Evolutionary conservation across 1,139 yeast species (phyloP), one percentile per base, ranked within the genome.

Genomic region (Lodderomyces metapsilosis): DNA sequence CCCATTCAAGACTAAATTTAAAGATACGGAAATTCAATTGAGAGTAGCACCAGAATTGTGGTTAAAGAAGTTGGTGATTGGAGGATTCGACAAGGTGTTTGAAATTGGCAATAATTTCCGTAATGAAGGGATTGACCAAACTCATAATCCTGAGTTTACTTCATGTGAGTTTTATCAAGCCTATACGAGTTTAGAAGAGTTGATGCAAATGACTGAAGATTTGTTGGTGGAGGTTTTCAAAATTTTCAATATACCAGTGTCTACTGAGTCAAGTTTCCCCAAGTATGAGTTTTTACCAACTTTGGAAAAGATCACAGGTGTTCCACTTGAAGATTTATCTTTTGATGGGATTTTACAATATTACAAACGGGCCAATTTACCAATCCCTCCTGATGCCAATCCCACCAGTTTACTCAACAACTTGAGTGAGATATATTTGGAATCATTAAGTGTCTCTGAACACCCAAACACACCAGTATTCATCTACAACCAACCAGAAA

Each of bases 91-190:
- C 49, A 79, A 76, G 51, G 82, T 92, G 5, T 92, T 80, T 62
- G 98, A 92, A 57, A 78, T 92, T 38, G 98, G 98, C 0, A 77
- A 77, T 43, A 82, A 77, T 38, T 92, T 91, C 59, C 71, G 98
- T 49, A 92, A 92, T 56, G 98, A 92, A 63, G 97, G 98, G 4
- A 74, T 91, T 36, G 98, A 92, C 59, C 75, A 83, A 43, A 88
- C 96, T 1, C 98, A 92, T 59, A 92, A 92, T 66, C 97, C 97
- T 0, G 98, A 92, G 61, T 92, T 91, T 57, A 84, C 96, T 12
- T 81, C 92, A 10, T 89, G 97, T 66, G 98, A 92, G 62, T 89
- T 91, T 57, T 92, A 92, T 60, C 88, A 86, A 62, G 78, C 92
- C 1, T 89, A 78, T 54, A 84, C 91, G 4, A 74, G 76, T 39